phyloP scores from a whole-genome alignment of 371 early-diverging fungal genomes.

The Catenaria anguillulae region DNA sequence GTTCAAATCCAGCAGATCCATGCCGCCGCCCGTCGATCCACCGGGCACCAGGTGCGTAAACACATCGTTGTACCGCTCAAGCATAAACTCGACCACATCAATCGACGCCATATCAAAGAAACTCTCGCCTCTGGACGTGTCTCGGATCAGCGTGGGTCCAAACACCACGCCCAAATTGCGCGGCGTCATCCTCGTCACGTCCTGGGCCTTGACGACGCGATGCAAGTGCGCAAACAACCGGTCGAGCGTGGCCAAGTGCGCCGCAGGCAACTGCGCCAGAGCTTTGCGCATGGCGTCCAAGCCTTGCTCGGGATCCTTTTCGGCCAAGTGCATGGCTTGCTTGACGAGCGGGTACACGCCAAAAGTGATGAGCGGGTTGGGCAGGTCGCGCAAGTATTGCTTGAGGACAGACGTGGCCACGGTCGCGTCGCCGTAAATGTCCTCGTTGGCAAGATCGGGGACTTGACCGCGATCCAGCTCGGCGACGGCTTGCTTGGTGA shows the following conservation, averaged over 20 bases:
- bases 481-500: constrained; percentile 37
- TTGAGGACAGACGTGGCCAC: constrained; percentile 24
- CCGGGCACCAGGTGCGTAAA: constrained; percentile 9
- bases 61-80: constrained; percentile 28
- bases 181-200: constrained; percentile 69
- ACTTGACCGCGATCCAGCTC: constrained; percentile 30
- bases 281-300: constrained; percentile 14
- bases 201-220: constrained; percentile 34
- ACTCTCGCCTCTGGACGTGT: constrained; percentile 16
- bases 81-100: constrained; percentile 54
- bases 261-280: constrained; percentile 36
- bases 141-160: constrained; percentile 75
- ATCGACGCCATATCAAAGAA: constrained; percentile 63
- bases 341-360: constrained; percentile 14
- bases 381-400: constrained; percentile 27
- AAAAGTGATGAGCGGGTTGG: constrained; percentile 18
- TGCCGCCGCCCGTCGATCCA: too few relatives aligned
- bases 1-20: not conserved
- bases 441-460: constrained; percentile 34
- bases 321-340: constrained; percentile 11
- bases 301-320: constrained; percentile 10
- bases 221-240: constrained; percentile 43
- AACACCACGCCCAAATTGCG: constrained; percentile 83
- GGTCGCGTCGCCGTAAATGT: constrained; percentile 20
- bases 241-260: constrained; percentile 39